Evolutionary conservation across 2,329 filamentous ascomycete genomes (phyloP).

Genomic region (Ophiocordyceps unilateralis): DNA sequence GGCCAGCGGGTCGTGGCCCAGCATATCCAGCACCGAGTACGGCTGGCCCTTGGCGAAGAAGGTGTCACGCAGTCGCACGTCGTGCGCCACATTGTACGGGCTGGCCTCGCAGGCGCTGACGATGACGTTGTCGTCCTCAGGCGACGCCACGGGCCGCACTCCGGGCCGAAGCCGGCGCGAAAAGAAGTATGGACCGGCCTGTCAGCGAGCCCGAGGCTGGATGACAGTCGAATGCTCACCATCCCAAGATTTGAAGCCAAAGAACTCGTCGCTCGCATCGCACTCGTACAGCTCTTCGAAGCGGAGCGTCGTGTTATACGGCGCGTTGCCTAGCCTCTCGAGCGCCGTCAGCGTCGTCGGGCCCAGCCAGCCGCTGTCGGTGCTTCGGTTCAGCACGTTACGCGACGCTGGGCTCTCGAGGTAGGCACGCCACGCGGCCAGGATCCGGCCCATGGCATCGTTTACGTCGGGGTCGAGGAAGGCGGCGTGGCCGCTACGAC

Average conservation of each 20-base stretch:
- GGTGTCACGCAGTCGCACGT: slow-evolving; percentile 36
- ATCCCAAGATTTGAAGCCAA: slow-evolving; percentile 52
- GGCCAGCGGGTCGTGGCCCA: slow-evolving; percentile 35
- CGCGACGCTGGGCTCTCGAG: slow-evolving; percentile 33
- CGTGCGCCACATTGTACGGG: slow-evolving; percentile 31
- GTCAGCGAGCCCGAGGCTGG: neutral
- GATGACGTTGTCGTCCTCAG: slow-evolving; percentile 35
- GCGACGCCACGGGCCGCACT: slow-evolving; percentile 39
- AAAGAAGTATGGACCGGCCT: slow-evolving; percentile 38
- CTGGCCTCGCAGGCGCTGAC: slow-evolving; percentile 49
- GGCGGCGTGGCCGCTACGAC: slow-evolving; percentile 32
- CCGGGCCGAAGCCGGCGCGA: slow-evolving; percentile 35
- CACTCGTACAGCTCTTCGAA: slow-evolving; percentile 47
- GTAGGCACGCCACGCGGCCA: neutral
- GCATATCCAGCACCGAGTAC: slow-evolving; percentile 48
- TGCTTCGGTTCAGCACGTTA: neutral
- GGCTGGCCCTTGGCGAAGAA: slow-evolving; percentile 58
- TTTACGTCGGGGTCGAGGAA: slow-evolving; percentile 39
- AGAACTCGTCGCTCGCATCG: slow-evolving; percentile 31
- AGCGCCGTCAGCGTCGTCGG: slow-evolving; percentile 27
- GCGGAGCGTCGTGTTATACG: slow-evolving; percentile 20
- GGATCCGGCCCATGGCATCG: slow-evolving; percentile 3
- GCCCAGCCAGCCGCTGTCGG: slow-evolving; percentile 35
- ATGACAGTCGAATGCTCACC: slow-evolving; percentile 12
- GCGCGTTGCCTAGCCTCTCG: slow-evolving; percentile 32